Conservation (phyloP, 1,139 yeast species). For the Yamadazyma friedrichii region DNA sequence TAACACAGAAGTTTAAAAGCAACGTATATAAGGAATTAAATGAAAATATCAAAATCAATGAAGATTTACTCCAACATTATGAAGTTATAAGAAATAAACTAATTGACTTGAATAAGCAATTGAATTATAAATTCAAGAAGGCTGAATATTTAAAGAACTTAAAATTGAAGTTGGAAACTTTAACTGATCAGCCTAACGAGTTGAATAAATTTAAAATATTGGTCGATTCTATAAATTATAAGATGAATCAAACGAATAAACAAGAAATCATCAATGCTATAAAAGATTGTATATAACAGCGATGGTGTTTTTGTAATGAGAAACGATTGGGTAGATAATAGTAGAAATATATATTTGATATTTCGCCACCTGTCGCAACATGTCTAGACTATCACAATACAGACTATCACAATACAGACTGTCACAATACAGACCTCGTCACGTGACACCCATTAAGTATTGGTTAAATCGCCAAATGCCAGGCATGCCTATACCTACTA, state of each 20-base stretch:
- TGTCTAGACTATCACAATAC: too few relatives aligned
- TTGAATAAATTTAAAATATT: slow-evolving; percentile 31
- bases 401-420: too few relatives aligned
- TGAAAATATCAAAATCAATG: slow-evolving; percentile 8
- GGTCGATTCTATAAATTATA: slow-evolving; percentile 24
- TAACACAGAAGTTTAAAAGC: slow-evolving; percentile 5
- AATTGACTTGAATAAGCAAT: slow-evolving; percentile 15
- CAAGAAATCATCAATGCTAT: slow-evolving; percentile 7
- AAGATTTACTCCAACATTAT: slow-evolving; percentile 22
- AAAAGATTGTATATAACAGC: slow-evolving; percentile 3
- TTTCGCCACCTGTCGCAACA: too few relatives aligned
- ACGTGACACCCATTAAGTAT: too few relatives aligned
- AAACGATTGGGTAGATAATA: neutral
- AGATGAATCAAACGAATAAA: slow-evolving; percentile 11
- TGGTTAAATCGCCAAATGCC: too few relatives aligned
- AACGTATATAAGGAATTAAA: slow-evolving; percentile 12
- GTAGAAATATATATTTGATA: neutral
- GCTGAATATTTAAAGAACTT: slow-evolving; percentile 25
- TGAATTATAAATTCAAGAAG: slow-evolving; percentile 29
- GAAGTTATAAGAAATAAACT: slow-evolving; percentile 22
- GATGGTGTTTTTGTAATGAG: too few relatives aligned
- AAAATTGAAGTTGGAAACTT: slow-evolving; percentile 14
- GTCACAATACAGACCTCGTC: too few relatives aligned
- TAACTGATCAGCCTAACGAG: slow-evolving; percentile 24
- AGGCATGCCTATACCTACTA: too few relatives aligned